These are phyloP conservation scores for Gossypium herbaceum DNA, from an alignment of 345 rosid genomes.

Conservation along the genomic window DNA sequence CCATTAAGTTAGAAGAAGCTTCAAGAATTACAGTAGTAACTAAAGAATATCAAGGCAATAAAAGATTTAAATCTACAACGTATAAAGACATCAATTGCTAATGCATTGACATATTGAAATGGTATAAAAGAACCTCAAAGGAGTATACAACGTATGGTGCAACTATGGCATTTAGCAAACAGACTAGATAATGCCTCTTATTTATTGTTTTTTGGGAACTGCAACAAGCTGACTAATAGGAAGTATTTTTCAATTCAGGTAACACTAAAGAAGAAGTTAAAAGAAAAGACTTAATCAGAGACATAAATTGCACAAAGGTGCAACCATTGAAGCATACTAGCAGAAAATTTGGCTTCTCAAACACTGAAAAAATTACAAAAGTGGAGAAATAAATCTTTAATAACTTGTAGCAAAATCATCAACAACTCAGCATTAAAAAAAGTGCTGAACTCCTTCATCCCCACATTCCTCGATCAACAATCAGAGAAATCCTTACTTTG, in stretches of 20 bases:
- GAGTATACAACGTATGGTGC: not conserved
- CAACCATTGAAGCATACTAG: not conserved
- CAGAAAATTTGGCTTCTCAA: not conserved
- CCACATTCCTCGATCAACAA: not conserved
- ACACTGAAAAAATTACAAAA: not conserved
- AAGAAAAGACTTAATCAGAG: not conserved
- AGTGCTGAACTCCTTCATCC: not conserved
- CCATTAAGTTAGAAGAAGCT: not conserved
- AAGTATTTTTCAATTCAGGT: not conserved
- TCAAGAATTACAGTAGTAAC: not conserved
- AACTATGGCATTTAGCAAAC: slow-evolving; percentile 4
- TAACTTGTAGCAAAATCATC: not conserved
- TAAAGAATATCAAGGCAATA: not conserved
- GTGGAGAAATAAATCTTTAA: too few species aligned
- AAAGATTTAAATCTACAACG: not conserved
- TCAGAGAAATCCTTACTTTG: not conserved
- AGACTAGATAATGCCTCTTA: not conserved
- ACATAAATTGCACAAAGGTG: not conserved
- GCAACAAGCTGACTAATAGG: not conserved
- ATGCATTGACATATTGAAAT: not conserved
- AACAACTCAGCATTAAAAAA: not conserved
- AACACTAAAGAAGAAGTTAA: not conserved
- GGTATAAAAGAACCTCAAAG: slow-evolving; percentile 6
- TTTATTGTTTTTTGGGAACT: not conserved
- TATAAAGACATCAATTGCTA: not conserved